phyloP scores from a whole-genome alignment of 2,329 filamentous ascomycete genomes.

The Apiospora koreana region DNA sequence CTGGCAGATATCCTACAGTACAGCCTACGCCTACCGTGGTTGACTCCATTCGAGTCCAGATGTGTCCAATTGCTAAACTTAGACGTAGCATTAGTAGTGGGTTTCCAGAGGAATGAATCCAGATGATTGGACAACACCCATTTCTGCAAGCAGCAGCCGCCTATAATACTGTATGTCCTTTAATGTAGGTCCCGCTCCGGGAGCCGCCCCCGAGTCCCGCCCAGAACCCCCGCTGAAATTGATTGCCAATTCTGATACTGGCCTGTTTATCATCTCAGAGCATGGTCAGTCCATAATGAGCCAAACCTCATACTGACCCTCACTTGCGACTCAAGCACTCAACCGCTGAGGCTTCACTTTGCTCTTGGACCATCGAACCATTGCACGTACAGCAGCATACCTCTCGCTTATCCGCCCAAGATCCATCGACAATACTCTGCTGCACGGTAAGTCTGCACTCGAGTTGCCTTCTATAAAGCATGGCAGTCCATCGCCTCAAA shows the following conservation, averaged over 20 bases:
- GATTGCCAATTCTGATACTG: conserved; percentile 1
- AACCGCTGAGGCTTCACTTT: neutral
- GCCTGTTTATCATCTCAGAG: neutral
- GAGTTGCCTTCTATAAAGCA: neutral
- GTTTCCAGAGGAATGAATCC: too few species aligned
- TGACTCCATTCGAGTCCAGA: neutral
- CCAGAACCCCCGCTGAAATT: neutral
- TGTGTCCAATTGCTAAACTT: neutral
- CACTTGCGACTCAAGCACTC: neutral
- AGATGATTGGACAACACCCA: too few species aligned
- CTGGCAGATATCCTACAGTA: too few species aligned
- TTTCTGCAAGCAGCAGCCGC: too few species aligned
- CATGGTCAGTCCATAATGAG: conserved; percentile 6
- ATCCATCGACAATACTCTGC: neutral
- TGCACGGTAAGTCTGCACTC: neutral
- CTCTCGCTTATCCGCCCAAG: neutral
- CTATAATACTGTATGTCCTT: too few species aligned
- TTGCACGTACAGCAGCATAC: neutral
- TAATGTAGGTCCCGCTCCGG: conserved; percentile 1
- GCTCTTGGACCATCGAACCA: neutral
- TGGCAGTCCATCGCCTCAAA: neutral
- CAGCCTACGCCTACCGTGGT: too few species aligned
- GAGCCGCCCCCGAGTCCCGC: neutral
- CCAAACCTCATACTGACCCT: conserved; percentile 6
- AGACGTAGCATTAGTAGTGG: neutral